Evolutionary conservation across 306 rosid species (phyloP).

Genomic region (Medicago ruthenica): DNA sequence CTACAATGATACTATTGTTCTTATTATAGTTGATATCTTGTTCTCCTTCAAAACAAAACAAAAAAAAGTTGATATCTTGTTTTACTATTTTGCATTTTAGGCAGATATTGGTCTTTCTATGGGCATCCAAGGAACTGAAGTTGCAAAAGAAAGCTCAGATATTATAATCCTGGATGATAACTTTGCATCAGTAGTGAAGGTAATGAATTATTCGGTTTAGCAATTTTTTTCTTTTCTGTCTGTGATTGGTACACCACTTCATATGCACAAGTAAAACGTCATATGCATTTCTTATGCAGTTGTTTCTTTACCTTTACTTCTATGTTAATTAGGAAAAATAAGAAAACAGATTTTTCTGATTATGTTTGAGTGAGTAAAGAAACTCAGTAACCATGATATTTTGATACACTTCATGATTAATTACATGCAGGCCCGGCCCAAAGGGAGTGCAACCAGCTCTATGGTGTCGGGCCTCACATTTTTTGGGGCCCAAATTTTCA

Average conservation of each 20-base stretch:
- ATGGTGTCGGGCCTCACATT: no score
- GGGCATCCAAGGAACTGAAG: slow-evolving; percentile 99
- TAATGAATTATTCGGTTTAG: slow-evolving; percentile 27
- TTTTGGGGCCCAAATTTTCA: no score
- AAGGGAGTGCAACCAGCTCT: no score
- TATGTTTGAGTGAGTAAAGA: background rate
- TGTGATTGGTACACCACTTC: slow-evolving; percentile 10
- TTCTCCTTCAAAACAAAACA: background rate
- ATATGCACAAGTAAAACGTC: slow-evolving; percentile 14
- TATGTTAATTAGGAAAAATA: background rate
- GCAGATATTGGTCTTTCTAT: slow-evolving; percentile 99
- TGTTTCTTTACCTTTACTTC: slow-evolving; percentile 9
- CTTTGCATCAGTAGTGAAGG: slow-evolving; percentile 98
- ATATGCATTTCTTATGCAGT: background rate
- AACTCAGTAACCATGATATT: background rate
- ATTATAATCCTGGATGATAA: slow-evolving; percentile 92
- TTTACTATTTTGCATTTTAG: slow-evolving; percentile 69
- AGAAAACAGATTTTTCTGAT: background rate
- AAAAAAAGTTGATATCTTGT: slow-evolving; percentile 40
- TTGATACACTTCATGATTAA: background rate
- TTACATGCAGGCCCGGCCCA: no score
- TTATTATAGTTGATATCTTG: slow-evolving; percentile 46
- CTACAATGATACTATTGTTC: background rate
- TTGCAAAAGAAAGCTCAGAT: slow-evolving; percentile 99
- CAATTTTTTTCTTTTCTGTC: background rate